A percentile compares a stretch with the other conserved stretches of the same genome.
These are phyloP conservation scores for Petunia secreta DNA, from an alignment of 257 asterid species.

Conservation along the genomic window DNA sequence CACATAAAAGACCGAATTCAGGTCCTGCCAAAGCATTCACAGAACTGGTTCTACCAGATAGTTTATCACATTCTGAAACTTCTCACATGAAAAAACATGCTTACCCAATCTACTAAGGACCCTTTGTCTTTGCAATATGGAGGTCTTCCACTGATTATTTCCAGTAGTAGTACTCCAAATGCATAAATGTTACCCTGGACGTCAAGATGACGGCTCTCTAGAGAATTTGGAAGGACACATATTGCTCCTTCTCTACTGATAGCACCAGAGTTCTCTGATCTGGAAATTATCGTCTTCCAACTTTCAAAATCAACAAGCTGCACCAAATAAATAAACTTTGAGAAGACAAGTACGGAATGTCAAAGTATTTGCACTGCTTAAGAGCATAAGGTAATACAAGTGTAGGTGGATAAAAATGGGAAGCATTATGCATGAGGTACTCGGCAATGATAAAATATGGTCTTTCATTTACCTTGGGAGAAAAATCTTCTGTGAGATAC, in stretches of 20 bases:
- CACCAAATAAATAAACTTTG: conserved; percentile 21
- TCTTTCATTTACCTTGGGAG: conserved; percentile 70
- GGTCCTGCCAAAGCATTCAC: not conserved
- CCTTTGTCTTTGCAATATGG: conserved; percentile 86
- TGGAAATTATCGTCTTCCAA: conserved; percentile 78
- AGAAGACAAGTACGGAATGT: not conserved
- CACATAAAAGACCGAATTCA: conserved; percentile 22
- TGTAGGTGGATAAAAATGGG: not conserved
- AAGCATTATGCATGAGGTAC: too few relatives aligned
- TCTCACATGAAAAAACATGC: conserved; percentile 16
- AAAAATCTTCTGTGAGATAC: conserved; percentile 92
- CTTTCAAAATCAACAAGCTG: conserved; percentile 96
- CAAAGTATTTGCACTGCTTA: not conserved
- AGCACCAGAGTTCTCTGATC: conserved; percentile 81
- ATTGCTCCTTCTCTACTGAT: conserved; percentile 78
- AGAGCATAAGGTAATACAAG: not conserved
- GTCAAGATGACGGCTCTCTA: conserved; percentile 72
- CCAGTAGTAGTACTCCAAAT: conserved; percentile 82
- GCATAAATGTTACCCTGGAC: conserved; percentile 78
- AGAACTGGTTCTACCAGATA: not conserved
- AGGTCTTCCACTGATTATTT: conserved; percentile 88
- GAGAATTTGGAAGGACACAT: conserved; percentile 73
- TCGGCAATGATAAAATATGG: not conserved
- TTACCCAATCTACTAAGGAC: conserved; percentile 85
- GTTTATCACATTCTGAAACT: not conserved